Base-by-base conservation (phyloP, 1,284 basidiomycete genomes). In the Papiliotrema nemorosa region DNA sequence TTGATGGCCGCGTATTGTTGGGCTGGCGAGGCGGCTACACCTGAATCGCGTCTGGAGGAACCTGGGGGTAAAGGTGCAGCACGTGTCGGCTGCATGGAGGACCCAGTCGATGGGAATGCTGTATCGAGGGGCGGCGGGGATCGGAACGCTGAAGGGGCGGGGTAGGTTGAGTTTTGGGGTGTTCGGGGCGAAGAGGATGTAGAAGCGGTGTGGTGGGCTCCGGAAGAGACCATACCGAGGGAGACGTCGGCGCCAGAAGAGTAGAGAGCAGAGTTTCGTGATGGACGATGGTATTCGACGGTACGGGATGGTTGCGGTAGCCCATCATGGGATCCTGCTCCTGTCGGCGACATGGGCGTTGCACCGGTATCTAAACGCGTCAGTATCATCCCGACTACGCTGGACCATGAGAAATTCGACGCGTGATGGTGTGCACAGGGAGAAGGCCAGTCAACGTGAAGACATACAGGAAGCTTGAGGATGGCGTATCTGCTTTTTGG, bases 401-500 rank as follows among this genome's bases (percentile, higher is more conserved):
- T 39, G 21, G 39, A 42, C 24, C 14, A 41, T 31, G 18, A 21
- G 24, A 44, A 13, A 21, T 5, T n/a, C 12, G 20, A 18, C 12
- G 41, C 33, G 20, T 41, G 27, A 25, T 20, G 7, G 45, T n/a
- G 16, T 25, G 20, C 5, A 22, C 5, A 36, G 36, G 10, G 33
- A 26, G 42, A 33, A 5, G n/a, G 26, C n/a, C n/a, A 14, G 37
- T 12, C 37, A 20, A 9, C 20, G 20, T 41, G 4, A 24, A 13
- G 20, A 22, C n/a, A 27, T 39, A 20, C 43, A 24, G 14, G 26
- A 73, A 34, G 62, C 57, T 47, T 75, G 73, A 10, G 73, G 73
- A 66, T 75, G 73, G 38, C 67, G 63, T 29, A 75, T 75, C 44
- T 71, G 66, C 45, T 60, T 59, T 52, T 70, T 70, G 2, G 69